These are phyloP conservation scores for Zea mays DNA, from an alignment of 176 grass and related monocot species.

Conservation along the genomic window DNA sequence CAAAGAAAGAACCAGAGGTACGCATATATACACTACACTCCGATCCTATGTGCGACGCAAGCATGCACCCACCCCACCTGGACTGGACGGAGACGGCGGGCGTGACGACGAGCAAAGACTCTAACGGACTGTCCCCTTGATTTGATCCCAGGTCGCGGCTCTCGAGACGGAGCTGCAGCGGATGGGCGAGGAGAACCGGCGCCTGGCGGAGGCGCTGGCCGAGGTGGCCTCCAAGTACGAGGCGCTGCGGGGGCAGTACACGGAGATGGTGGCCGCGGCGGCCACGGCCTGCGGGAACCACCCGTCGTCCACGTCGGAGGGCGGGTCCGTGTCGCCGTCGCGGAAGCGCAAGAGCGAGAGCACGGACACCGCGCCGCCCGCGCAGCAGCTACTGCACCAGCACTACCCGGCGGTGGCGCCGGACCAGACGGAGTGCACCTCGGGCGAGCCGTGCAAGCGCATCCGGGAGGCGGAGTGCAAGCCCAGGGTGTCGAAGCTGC, in stretches of 20 bases:
- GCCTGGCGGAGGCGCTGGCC: conserved; percentile 49
- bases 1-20: conserved; percentile 74
- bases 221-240: conserved; percentile 56
- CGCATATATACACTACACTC: neutral
- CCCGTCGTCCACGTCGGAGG: conserved; percentile 63
- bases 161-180: conserved; percentile 63
- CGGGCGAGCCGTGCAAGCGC: conserved; percentile 61
- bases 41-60: no score
- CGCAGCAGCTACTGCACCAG: neutral
- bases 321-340: conserved; percentile 63
- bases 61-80: no score
- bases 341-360: conserved; percentile 61
- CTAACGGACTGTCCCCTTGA: neutral
- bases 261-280: conserved; percentile 26
- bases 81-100: no score
- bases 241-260: conserved; percentile 51
- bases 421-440: conserved; percentile 53
- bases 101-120: neutral
- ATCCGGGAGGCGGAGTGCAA: conserved; percentile 46
- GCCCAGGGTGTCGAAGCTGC: conserved; percentile 53
- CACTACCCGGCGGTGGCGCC: neutral
- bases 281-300: neutral
- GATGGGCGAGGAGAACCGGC: conserved; percentile 67
- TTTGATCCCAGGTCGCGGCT: conserved; percentile 3
- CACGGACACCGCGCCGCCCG: neutral